A percentile compares a stretch with the other conserved stretches of the same genome.
Conservation (phyloP, 768 basidiomycete genomes). For the Rhizopogon vesiculosus region DNA sequence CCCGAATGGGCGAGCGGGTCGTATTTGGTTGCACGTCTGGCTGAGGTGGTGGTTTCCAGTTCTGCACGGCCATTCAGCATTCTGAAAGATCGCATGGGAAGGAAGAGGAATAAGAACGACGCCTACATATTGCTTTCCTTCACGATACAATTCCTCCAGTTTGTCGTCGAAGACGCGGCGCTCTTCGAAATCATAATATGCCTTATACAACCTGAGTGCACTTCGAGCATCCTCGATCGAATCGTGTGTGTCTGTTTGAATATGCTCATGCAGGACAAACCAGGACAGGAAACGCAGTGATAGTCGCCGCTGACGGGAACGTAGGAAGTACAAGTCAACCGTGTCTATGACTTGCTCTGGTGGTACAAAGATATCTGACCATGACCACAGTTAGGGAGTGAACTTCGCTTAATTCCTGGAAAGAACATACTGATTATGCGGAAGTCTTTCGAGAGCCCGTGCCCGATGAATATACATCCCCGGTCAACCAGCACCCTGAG, state of each 20-base stretch:
- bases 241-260: constrained; percentile 93
- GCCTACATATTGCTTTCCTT: constrained; percentile 70
- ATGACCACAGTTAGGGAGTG: neutral
- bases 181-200: constrained; percentile 71
- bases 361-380: constrained; percentile 88
- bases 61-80: constrained; percentile 26
- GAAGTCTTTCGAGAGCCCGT: constrained; percentile 96
- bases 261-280: constrained; percentile 88
- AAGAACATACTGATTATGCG: constrained; percentile 86
- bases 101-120: neutral
- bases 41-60: constrained; percentile 51
- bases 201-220: constrained; percentile 81
- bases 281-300: constrained; percentile 92
- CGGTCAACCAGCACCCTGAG: constrained; percentile 87
- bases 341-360: constrained; percentile 96
- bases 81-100: neutral
- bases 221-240: constrained; percentile 97
- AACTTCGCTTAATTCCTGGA: neutral
- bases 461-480: constrained; percentile 96
- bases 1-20: constrained; percentile 1
- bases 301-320: constrained; percentile 76
- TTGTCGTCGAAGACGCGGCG: constrained; percentile 79
- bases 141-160: constrained; percentile 79
- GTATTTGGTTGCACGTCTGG: constrained; percentile 6
- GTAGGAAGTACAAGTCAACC: constrained; percentile 91